Evolutionary conservation across 2,329 filamentous ascomycete genomes (phyloP).

Genomic region (Stachybotrys elegans): DNA sequence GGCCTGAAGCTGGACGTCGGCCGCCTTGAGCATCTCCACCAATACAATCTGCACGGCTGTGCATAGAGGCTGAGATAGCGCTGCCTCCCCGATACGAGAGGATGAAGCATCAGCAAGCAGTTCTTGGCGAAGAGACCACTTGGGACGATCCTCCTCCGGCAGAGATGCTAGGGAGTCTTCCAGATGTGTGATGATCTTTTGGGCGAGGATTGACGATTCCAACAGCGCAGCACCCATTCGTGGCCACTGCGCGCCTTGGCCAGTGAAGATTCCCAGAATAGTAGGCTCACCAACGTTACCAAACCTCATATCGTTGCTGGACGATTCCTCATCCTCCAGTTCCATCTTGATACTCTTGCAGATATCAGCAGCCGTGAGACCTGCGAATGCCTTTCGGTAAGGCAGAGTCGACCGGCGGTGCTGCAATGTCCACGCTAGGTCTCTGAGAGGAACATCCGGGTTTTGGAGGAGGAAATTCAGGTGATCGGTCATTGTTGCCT

Average conservation of each 20-base stretch:
- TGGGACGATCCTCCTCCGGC: background rate
- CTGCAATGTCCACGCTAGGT: background rate
- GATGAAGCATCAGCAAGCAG: no score
- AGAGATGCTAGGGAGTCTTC: slow-evolving; percentile 1
- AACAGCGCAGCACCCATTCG: no score
- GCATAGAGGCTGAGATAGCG: slow-evolving; percentile 4
- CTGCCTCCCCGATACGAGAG: slow-evolving; percentile 6
- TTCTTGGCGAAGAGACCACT: slow-evolving; percentile 3
- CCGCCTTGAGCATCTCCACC: slow-evolving; percentile 19
- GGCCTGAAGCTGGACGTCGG: slow-evolving; percentile 24
- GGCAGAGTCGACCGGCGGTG: background rate
- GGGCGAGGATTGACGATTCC: no score
- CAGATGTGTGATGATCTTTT: no score
- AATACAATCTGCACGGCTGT: slow-evolving; percentile 6
- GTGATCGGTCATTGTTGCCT: background rate
- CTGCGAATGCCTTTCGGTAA: background rate
- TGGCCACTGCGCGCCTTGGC: slow-evolving; percentile 27
- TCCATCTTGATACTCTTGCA: background rate
- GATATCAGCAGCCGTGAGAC: background rate
- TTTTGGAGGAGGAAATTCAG: no score
- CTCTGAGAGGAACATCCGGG: no score
- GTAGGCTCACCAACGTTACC: no score
- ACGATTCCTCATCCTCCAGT: slow-evolving; percentile 1
- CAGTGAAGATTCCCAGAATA: slow-evolving; percentile 21
- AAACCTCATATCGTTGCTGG: background rate